A percentile compares a stretch with the other conserved stretches of the same genome.
Conservation (phyloP, 225 moss, liverwort and hornwort genomes). For the Rhytidiadelphus loreus region DNA sequence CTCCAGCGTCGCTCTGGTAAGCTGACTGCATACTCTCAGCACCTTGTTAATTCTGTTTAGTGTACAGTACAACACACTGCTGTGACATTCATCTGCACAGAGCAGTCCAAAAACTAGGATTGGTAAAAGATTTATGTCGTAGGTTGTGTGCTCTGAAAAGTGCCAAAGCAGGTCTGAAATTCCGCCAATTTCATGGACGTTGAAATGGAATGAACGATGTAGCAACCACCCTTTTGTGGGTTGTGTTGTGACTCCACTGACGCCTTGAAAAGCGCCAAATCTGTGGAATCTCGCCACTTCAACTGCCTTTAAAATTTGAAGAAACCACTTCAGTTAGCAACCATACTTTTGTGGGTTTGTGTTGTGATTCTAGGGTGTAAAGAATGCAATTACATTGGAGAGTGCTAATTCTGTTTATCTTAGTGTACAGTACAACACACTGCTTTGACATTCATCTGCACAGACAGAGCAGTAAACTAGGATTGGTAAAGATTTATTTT, state of each 20-base stretch:
- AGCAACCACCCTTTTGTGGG: no score
- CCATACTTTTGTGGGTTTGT: neutral
- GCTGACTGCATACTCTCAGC: neutral
- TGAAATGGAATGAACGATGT: neutral
- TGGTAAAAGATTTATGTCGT: neutral
- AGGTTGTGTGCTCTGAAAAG: fast-evolving
- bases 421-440: neutral
- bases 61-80: neutral
- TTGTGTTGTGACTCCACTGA: neutral
- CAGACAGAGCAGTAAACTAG: no score
- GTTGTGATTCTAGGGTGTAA: no score
- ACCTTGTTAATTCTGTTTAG: neutral
- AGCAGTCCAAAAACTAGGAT: neutral
- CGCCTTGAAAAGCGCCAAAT: neutral
- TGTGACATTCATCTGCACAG: neutral
- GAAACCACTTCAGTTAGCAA: neutral
- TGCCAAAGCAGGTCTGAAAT: no score
- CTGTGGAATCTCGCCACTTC: no score
- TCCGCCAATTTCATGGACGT: neutral
- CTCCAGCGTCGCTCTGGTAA: conserved; percentile 17
- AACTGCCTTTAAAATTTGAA: neutral
- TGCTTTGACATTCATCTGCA: neutral
- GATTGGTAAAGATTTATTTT: neutral
- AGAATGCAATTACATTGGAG: no score
- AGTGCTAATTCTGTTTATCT: neutral